Evolutionary conservation across 2,329 filamentous ascomycete genomes (phyloP).

Genomic region (Phialophora verrucosa): DNA sequence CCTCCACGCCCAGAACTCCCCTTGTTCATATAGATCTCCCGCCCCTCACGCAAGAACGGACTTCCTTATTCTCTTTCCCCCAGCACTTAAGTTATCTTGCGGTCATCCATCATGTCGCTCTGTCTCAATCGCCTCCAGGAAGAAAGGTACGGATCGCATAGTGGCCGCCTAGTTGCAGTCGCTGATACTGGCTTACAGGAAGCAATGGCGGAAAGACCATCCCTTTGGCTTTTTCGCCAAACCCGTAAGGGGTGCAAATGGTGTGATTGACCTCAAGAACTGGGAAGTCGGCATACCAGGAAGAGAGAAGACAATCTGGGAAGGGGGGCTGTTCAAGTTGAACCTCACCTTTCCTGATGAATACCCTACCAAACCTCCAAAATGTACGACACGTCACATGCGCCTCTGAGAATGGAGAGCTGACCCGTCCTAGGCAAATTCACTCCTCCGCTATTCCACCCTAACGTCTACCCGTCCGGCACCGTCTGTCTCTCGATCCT

Average conservation of each 20-base stretch:
- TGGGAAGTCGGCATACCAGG: constrained; percentile 98
- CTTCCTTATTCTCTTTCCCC: not conserved
- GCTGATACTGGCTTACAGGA: constrained; percentile 59
- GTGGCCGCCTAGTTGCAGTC: constrained; percentile 18
- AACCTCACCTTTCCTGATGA: constrained; percentile 94
- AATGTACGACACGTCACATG: constrained; percentile 69
- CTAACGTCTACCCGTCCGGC: constrained; percentile 97
- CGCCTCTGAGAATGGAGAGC: constrained; percentile 27
- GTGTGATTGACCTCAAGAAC: constrained; percentile 86
- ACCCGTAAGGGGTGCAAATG: constrained; percentile 73
- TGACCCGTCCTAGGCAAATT: constrained; percentile 76
- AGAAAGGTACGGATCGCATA: constrained; percentile 68
- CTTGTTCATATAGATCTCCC: not conserved
- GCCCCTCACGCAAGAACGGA: not conserved
- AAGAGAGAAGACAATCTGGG: constrained; percentile 96
- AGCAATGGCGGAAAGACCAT: constrained; percentile 96
- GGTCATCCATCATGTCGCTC: constrained; percentile 69
- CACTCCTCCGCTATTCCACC: constrained; percentile 91
- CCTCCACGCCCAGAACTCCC: not conserved
- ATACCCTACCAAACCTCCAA: constrained; percentile 97
- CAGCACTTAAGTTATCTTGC: not conserved
- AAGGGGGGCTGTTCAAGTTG: constrained; percentile 95
- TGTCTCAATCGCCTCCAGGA: constrained; percentile 87
- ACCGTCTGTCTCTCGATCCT: constrained; percentile 96
- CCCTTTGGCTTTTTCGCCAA: constrained; percentile 97